These are phyloP conservation scores for Phoenix roebelenii DNA, from an alignment of 176 grass and related monocot species.

Conservation along the genomic window DNA sequence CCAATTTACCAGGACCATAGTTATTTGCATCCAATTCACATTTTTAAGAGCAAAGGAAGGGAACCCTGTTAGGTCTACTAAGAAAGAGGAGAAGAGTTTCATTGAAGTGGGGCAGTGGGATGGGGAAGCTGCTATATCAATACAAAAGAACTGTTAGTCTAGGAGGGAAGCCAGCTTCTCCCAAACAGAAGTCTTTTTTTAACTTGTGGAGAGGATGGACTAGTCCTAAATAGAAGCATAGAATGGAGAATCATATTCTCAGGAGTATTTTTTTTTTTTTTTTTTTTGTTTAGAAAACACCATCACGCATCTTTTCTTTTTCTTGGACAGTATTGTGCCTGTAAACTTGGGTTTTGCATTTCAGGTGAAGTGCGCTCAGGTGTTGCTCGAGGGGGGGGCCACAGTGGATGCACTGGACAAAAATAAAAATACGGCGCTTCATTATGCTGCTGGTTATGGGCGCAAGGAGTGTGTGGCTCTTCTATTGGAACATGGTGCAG, in stretches of 20 bases:
- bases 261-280: not conserved
- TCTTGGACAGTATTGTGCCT: not conserved
- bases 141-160: too few species aligned
- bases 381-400: constrained; percentile 67
- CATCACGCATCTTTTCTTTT: not conserved
- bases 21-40: too few species aligned
- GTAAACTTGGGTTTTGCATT: constrained; percentile 1
- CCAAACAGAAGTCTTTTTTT: too few species aligned
- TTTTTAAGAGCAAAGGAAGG: too few species aligned
- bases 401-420: constrained; percentile 65
- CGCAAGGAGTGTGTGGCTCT: constrained; percentile 75
- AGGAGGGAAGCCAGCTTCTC: too few species aligned
- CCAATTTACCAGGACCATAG: too few species aligned
- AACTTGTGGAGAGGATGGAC: too few species aligned
- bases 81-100: too few species aligned
- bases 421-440: constrained; percentile 83
- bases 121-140: too few species aligned
- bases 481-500: constrained; percentile 66
- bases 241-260: not conserved
- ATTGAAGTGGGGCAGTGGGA: too few species aligned
- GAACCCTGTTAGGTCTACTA: too few species aligned
- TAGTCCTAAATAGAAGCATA: too few species aligned
- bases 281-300: not conserved
- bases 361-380: constrained; percentile 56
- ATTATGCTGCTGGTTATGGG: constrained; percentile 82